phyloP scores from a whole-genome alignment of 495 filamentous ascomycete species.

The Entonaema liquescens region DNA sequence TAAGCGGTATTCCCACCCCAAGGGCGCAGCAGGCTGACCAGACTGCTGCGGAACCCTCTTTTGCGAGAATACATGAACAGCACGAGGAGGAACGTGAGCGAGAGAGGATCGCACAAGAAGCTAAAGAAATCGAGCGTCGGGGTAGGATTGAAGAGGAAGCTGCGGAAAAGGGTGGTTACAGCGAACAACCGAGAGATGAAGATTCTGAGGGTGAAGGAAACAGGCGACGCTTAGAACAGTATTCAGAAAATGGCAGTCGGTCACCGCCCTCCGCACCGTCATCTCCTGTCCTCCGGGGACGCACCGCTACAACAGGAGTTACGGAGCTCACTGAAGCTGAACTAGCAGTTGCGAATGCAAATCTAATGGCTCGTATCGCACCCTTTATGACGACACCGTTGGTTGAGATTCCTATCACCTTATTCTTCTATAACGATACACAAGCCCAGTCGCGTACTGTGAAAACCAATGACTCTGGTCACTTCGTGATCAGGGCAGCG shows the following conservation, averaged over 20 bases:
- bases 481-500: slow-evolving; percentile 79
- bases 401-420: slow-evolving; percentile 75
- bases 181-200: slow-evolving; percentile 51
- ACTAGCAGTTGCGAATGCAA: slow-evolving; percentile 79
- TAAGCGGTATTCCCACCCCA: slow-evolving; percentile 85
- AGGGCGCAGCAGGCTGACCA: slow-evolving; percentile 42
- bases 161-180: slow-evolving; percentile 69
- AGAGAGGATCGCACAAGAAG: slow-evolving; percentile 73
- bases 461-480: slow-evolving; percentile 82
- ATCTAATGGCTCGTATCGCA: slow-evolving; percentile 83
- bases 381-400: slow-evolving; percentile 89
- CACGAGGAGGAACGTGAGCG: slow-evolving; percentile 59
- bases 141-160: slow-evolving; percentile 75
- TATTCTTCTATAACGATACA: slow-evolving; percentile 90
- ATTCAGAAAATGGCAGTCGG: slow-evolving; percentile 30
- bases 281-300: slow-evolving; percentile 48
- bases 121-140: slow-evolving; percentile 73
- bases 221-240: slow-evolving; percentile 10
- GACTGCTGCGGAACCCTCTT: slow-evolving; percentile 25
- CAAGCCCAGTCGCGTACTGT: slow-evolving; percentile 81
- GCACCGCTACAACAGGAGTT: slow-evolving; percentile 53
- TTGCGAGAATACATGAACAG: slow-evolving; percentile 45
- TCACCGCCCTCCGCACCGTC: slow-evolving; percentile 41
- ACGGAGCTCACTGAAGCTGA: slow-evolving; percentile 72
- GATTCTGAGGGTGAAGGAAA: slow-evolving; percentile 44